Base-by-base conservation (phyloP, 2,329 filamentous ascomycete species). In the Emmonsia crescens region DNA sequence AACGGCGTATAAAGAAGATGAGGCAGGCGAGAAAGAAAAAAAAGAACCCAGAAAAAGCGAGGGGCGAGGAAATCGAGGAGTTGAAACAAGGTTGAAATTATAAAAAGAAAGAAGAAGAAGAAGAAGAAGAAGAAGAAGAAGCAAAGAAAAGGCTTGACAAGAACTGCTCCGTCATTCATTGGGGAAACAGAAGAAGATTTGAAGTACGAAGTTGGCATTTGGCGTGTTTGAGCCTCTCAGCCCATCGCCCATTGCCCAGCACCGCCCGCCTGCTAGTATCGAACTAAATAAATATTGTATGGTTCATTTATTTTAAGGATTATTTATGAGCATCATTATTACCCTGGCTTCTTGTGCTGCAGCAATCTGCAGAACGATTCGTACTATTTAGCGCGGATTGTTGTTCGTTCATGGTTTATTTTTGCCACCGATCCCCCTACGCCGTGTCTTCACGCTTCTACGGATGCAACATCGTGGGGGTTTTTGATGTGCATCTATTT, bases 181-280 rank as follows among this genome's bases (percentile, higher is more conserved):
- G n/a, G n/a, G n/a, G n/a, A n/a, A n/a, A n/a, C n/a, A 19, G n/a
- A 19, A 29, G 24, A 29, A 10, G 16, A 42, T 38, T 2, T 14
- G 36, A 12, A 36, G 24, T 12, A 12, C 44, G 46, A 27, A 48
- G 46, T 48, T n/a, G 33, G 55, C 36, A 19, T 57, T 46, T 29
- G 54, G 54, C 54, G 54, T 57, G 54, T 57, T 57, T 57, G 54
- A 57, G 54, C 54, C 54, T 49, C 46, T 49, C 46, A 49, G 46
- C 46, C 46, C 42, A 44, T 44, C 5, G 36, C 36, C 36, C 36
- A 40, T 14, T 14, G 29, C 27, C 27, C 5, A 52, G 31, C 49
- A 52, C 49, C 49, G 49, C 49, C 49, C 29, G 46, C 21, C 46
- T 49, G 12, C 46, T 49, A 49, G 21, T 21, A 27, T 5, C 21